These are phyloP conservation scores for Thalassia testudinum DNA, from an alignment of 116 monocot genomes.

Conservation along the genomic window DNA sequence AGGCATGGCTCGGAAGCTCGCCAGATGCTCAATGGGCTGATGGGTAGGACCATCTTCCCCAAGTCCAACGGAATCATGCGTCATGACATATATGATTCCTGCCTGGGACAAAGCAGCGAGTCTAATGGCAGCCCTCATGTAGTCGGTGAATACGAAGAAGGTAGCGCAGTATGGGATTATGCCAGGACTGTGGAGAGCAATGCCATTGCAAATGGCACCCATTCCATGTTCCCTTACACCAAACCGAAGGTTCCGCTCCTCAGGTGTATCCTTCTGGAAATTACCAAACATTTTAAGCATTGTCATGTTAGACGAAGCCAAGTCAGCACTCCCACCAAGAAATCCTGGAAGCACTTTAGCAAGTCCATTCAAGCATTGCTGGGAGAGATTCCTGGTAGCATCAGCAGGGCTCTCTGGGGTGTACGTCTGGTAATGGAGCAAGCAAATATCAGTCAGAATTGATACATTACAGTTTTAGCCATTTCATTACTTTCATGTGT, in stretches of 20 bases:
- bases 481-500: too few relatives aligned
- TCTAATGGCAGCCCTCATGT: conserved; percentile 93
- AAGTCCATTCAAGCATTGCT: conserved; percentile 77
- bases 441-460: not conserved
- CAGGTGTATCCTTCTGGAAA: conserved; percentile 92
- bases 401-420: conserved; percentile 82
- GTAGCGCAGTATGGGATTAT: conserved; percentile 96
- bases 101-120: conserved; percentile 75
- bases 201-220: conserved; percentile 97
- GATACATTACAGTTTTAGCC: too few relatives aligned
- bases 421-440: conserved; percentile 44
- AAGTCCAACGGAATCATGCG: conserved; percentile 91
- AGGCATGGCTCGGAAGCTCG: conserved; percentile 93
- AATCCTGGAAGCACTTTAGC: conserved; percentile 74
- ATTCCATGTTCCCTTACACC: conserved; percentile 95
- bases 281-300: conserved; percentile 77
- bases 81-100: conserved; percentile 94
- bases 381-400: conserved; percentile 92
- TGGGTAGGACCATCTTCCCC: conserved; percentile 96
- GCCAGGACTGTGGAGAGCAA: conserved; percentile 84
- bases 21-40: conserved; percentile 87
- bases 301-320: conserved; percentile 99
- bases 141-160: conserved; percentile 98
- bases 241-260: conserved; percentile 82
- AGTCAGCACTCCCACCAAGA: conserved; percentile 91